phyloP scores from a whole-genome alignment of 176 grass and related monocot species.

The Chrysopogon serrulatus region DNA sequence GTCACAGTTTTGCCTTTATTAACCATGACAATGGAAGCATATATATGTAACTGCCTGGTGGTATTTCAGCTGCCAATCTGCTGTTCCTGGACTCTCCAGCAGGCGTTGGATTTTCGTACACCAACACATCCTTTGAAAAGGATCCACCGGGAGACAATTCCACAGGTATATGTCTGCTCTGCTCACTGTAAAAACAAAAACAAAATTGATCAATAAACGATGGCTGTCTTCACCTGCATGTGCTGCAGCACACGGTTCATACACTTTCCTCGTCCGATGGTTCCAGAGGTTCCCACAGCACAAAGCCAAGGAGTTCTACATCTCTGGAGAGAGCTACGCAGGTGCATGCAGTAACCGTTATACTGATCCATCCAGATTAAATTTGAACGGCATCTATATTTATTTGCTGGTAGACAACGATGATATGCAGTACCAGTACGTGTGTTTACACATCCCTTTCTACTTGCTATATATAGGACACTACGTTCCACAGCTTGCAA shows the following conservation, averaged over 20 bases:
- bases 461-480: conserved; percentile 25
- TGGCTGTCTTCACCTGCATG: not conserved
- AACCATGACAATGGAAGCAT: not conserved
- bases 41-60: not conserved
- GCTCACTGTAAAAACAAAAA: not conserved
- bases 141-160: conserved; percentile 58
- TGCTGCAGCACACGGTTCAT: conserved; percentile 57
- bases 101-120: conserved; percentile 88
- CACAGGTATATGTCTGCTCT: conserved; percentile 41
- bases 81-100: conserved; percentile 83
- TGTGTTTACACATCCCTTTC: not conserved
- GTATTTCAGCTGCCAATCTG: conserved; percentile 66
- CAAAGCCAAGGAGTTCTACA: conserved; percentile 61
- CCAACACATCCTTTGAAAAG: conserved; percentile 64
- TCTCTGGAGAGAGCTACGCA: conserved; percentile 65
- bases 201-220: not conserved
- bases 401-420: not conserved
- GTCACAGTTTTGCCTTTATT: not conserved
- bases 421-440: not conserved
- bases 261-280: conserved; percentile 69
- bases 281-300: conserved; percentile 70
- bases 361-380: not conserved
- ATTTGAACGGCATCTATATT: not conserved
- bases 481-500: conserved; percentile 49
- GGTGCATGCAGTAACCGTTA: conserved; percentile 18